Evolutionary conservation across 192 early-diverging fungal genomes (phyloP).

Genomic region (Backusella tarrabulga): DNA sequence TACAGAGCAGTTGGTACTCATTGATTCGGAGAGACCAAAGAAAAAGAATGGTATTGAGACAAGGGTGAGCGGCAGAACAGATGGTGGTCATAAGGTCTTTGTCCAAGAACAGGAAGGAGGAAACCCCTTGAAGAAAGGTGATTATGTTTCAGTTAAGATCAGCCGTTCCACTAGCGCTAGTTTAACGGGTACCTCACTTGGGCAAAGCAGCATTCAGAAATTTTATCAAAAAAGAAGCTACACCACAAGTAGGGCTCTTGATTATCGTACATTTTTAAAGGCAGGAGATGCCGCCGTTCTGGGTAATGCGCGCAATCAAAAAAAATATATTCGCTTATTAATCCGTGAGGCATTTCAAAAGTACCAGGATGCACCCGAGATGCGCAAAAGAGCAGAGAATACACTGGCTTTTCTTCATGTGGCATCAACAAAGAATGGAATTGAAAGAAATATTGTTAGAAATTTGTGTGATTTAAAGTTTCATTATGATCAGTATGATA

Average conservation of each 20-base stretch:
- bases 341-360: slow-evolving; percentile 8
- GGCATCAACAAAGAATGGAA: not conserved
- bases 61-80: slow-evolving; percentile 53
- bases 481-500: slow-evolving; percentile 2
- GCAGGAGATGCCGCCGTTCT: slow-evolving; percentile 5
- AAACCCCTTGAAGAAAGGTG: slow-evolving; percentile 18
- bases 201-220: slow-evolving; percentile 9
- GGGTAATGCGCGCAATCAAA: not conserved
- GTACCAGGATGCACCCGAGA: not conserved
- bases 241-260: not conserved
- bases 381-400: slow-evolving; percentile 7
- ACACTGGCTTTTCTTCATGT: slow-evolving; percentile 3
- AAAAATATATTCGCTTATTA: not conserved
- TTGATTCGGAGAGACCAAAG: slow-evolving; percentile 46
- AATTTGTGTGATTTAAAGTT: slow-evolving; percentile 7
- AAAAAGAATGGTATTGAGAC: slow-evolving; percentile 38
- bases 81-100: slow-evolving; percentile 69
- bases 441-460: slow-evolving; percentile 18
- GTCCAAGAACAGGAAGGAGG: slow-evolving; percentile 36
- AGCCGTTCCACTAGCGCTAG: slow-evolving; percentile 25
- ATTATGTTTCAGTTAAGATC: slow-evolving; percentile 26
- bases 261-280: slow-evolving; percentile 6
- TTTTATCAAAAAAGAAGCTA: slow-evolving; percentile 6
- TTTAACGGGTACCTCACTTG: slow-evolving; percentile 14
- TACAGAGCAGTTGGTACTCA: slow-evolving; percentile 51